phyloP scores from a whole-genome alignment of 2,329 filamentous ascomycete species.

The Aspergillus brasiliensis region DNA sequence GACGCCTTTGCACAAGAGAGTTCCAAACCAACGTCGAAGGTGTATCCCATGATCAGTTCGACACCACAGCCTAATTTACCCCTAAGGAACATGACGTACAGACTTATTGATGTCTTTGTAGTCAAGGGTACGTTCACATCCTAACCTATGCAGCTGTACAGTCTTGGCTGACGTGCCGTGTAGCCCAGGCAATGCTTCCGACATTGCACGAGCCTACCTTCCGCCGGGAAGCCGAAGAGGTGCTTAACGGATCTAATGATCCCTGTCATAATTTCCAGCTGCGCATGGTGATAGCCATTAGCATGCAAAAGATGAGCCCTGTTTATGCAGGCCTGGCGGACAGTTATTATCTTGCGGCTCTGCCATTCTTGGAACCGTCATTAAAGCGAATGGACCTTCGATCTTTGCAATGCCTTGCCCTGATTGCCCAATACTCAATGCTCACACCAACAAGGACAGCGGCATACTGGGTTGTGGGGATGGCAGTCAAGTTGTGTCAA shows the following conservation, averaged over 20 bases:
- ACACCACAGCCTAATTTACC: conserved; percentile 77
- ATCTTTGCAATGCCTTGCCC: conserved; percentile 82
- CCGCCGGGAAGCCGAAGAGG: conserved; percentile 72
- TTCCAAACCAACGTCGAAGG: conserved; percentile 69
- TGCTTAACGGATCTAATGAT: conserved; percentile 74
- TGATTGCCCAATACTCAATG: conserved; percentile 89
- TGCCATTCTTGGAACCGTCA: conserved; percentile 79
- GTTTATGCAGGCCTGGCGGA: conserved; percentile 93
- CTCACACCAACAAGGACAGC: conserved; percentile 89
- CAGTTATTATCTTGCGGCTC: conserved; percentile 88
- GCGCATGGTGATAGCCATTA: conserved; percentile 91
- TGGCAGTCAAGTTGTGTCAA: conserved; percentile 84
- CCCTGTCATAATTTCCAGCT: conserved; percentile 85
- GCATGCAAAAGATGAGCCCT: conserved; percentile 85
- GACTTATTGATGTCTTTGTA: conserved; percentile 80
- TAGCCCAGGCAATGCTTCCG: conserved; percentile 86
- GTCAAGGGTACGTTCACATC: conserved; percentile 66
- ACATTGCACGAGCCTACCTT: conserved; percentile 83
- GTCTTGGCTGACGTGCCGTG: conserved; percentile 24
- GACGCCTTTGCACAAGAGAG: conserved; percentile 69
- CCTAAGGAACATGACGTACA: conserved; percentile 70
- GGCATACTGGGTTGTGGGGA: conserved; percentile 88
- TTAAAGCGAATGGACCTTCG: conserved; percentile 86
- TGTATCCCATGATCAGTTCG: conserved; percentile 87
- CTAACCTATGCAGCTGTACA: not conserved